A percentile compares a stretch with the other conserved stretches of the same genome.
phyloP scores from a whole-genome alignment of 805 yeast genomes.

The Candida montana region DNA sequence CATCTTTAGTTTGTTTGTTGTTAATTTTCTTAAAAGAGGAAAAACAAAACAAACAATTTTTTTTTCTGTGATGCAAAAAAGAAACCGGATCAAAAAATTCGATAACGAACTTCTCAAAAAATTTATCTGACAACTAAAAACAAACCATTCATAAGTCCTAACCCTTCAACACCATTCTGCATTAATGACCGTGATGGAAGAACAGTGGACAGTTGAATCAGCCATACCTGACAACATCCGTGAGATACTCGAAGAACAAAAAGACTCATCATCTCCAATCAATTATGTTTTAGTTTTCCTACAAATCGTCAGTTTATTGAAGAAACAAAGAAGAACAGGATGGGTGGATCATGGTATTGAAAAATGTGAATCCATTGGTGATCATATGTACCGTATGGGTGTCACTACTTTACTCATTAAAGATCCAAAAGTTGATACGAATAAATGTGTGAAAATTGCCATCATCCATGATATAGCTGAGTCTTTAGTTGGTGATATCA shows the following conservation, averaged over 20 bases:
- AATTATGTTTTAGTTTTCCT: slow-evolving; percentile 53
- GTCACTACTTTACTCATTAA: slow-evolving; percentile 66
- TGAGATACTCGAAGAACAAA: slow-evolving; percentile 26
- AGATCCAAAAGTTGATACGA: slow-evolving; percentile 47
- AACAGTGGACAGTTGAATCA: slow-evolving; percentile 47
- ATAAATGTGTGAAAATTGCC: slow-evolving; percentile 78
- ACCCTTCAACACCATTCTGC: background rate
- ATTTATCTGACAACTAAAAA: too few species aligned
- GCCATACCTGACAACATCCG: slow-evolving; percentile 45
- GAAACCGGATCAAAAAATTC: too few species aligned
- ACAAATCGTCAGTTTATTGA: slow-evolving; percentile 66
- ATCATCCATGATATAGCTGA: slow-evolving; percentile 94
- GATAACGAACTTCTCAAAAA: too few species aligned
- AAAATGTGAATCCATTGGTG: slow-evolving; percentile 65
- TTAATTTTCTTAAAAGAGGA: too few species aligned
- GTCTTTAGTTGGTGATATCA: slow-evolving; percentile 88
- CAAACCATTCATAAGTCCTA: too few species aligned
- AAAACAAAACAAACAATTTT: too few species aligned
- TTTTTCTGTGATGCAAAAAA: too few species aligned
- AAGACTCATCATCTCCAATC: slow-evolving; percentile 21
- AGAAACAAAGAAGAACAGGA: slow-evolving; percentile 84
- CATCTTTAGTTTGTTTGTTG: too few species aligned
- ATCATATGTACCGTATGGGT: slow-evolving; percentile 95
- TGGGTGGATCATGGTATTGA: slow-evolving; percentile 67
- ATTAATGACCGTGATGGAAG: slow-evolving; percentile 11